These are phyloP conservation scores for Tricholoma sp. DNA, from an alignment of 768 basidiomycete genomes.

Conservation along the genomic window DNA sequence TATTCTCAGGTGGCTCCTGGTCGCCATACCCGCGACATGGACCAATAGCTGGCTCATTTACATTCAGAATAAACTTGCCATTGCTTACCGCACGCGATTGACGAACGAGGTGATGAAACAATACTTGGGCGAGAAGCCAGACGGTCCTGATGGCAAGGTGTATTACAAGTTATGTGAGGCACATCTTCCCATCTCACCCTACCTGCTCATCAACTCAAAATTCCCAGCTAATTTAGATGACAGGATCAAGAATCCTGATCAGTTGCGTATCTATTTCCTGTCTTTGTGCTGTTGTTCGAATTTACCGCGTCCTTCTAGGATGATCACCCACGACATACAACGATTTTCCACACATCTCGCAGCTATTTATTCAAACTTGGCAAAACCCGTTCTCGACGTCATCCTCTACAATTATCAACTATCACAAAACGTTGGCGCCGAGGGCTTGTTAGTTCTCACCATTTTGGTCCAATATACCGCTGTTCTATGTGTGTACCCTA, in stretches of 20 bases:
- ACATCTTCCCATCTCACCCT: background rate
- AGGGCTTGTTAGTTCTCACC: constrained; percentile 81
- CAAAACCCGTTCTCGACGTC: constrained; percentile 89
- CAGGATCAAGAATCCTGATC: constrained; percentile 92
- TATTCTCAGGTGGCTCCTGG: constrained; percentile 84
- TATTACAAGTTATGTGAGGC: constrained; percentile 88
- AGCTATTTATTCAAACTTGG: constrained; percentile 90
- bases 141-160: constrained; percentile 68
- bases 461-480: constrained; percentile 82
- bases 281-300: background rate
- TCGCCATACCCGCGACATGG: constrained; percentile 92
- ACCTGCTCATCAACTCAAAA: background rate
- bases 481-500: constrained; percentile 57
- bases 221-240: constrained; percentile 85
- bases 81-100: constrained; percentile 82
- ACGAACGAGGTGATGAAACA: constrained; percentile 78
- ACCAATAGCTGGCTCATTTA: constrained; percentile 91
- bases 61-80: constrained; percentile 88
- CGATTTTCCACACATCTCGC: constrained; percentile 88
- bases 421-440: constrained; percentile 90
- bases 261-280: constrained; percentile 39
- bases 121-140: constrained; percentile 74
- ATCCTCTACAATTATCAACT: constrained; percentile 96
- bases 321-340: constrained; percentile 95
- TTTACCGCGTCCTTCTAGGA: constrained; percentile 39